A percentile compares a stretch with the other conserved stretches of the same genome.
Evolutionary conservation across 495 filamentous ascomycete species (phyloP).

Genomic region (Penicillium nucicola): DNA sequence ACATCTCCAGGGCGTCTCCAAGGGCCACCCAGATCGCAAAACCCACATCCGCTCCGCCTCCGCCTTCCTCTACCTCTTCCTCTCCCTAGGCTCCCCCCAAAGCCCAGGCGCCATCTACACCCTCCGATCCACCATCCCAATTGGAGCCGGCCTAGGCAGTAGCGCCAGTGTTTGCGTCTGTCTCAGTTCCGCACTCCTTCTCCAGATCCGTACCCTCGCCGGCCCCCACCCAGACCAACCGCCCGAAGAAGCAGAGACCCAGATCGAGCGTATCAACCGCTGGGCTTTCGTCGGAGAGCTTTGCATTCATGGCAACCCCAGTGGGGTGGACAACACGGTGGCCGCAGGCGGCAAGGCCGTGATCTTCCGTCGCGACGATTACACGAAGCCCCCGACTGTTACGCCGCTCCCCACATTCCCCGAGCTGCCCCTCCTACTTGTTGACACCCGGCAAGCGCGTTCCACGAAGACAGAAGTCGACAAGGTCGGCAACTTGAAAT

Average conservation of each 20-base stretch:
- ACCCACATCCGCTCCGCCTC: conserved; percentile 76
- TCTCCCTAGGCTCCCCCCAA: conserved; percentile 75
- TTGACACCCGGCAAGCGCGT: conserved; percentile 80
- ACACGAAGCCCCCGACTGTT: conserved; percentile 72
- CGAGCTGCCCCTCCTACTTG: conserved; percentile 81
- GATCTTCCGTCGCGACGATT: conserved; percentile 78
- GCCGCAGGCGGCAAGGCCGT: conserved; percentile 89
- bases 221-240: conserved; percentile 90
- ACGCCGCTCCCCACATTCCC: conserved; percentile 79
- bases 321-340: conserved; percentile 97
- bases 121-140: conserved; percentile 89
- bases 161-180: conserved; percentile 92
- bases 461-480: conserved; percentile 81
- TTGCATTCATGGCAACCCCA: conserved; percentile 95
- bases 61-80: conserved; percentile 88
- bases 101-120: conserved; percentile 84
- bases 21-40: conserved; percentile 63
- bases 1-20: conserved; percentile 66
- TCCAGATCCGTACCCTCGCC: conserved; percentile 82
- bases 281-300: conserved; percentile 98
- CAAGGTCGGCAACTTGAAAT: conserved; percentile 73
- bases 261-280: conserved; percentile 90
- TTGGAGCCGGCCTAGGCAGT: conserved; percentile 86
- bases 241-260: conserved; percentile 70
- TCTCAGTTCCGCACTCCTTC: conserved; percentile 76